Evolutionary conservation across 1,284 basidiomycete genomes (phyloP), one percentile per base, ranked within the genome.

Genomic region (Anthracocystis walkeri): DNA sequence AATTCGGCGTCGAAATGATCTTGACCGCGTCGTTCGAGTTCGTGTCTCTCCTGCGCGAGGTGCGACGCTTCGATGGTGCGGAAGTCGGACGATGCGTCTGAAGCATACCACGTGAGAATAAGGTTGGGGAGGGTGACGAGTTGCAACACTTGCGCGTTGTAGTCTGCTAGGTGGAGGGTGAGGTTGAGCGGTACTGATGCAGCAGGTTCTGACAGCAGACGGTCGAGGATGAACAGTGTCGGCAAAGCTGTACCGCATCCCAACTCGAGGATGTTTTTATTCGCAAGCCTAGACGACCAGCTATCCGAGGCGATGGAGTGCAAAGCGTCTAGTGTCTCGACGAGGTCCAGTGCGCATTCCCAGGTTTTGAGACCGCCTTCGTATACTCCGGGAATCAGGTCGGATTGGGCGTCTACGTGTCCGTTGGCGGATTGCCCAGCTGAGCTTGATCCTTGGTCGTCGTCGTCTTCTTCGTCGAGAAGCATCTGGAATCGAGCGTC

Each of bases 321-420:
- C 18, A 65, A 27, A 20, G 56, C 27, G 21, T 79, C 58, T 4
- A 85, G 79, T 21, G 68, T 73, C 12, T 74, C 67, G 31, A 83
- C 92, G 0, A 99, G 88, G 85, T 98, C 96, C 16, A 95, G 86
- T 40, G 93, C 92, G 72, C 94, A 97, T 85, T 99, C 96, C 96
- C 96, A 99, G 3, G 95, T 97, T 86, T 98, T 98, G 60, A 99
- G 85, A 0, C 96, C 96, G 16, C 96, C 96, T 86, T 98, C 96
- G 82, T 99, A 98, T 0, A 95, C 89, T 0, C 94, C 92, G 1
- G 95, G 93, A 11, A 98, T 90, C 12, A 99, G 89, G 86, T 98
- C 96, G 0, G 93, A 94, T 0, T 92, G 91, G 16, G 65, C 53
- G 46, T 73, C 69, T 7, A 68, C 59, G 16, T 70, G 35, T 4